Conservation (phyloP, 139 green algal genomes). For the Volvox africanus region DNA sequence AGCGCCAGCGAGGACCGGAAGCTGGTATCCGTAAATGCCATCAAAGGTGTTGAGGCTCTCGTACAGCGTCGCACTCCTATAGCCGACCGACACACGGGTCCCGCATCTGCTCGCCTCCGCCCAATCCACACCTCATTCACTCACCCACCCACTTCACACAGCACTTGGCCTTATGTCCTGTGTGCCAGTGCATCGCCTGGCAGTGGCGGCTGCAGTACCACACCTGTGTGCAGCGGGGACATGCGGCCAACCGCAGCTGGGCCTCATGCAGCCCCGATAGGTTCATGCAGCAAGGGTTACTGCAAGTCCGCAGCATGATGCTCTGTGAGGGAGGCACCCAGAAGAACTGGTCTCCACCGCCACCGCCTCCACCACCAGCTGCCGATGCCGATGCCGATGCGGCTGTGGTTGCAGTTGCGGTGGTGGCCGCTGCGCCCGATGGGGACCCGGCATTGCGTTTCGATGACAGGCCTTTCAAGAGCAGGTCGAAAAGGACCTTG, state of each 20-base stretch:
- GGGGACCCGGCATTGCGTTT: neutral
- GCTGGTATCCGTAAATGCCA: neutral
- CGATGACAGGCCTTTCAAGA: constrained; percentile 17
- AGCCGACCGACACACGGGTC: too few species aligned
- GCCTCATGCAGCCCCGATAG: constrained; percentile 38
- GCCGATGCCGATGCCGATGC: neutral
- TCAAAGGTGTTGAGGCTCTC: too few species aligned
- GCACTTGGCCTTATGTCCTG: neutral
- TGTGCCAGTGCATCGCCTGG: constrained; percentile 42
- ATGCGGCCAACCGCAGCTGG: constrained; percentile 23
- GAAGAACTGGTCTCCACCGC: constrained; percentile 14
- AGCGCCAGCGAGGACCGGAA: constrained; percentile 32
- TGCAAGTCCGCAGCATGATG: constrained; percentile 23
- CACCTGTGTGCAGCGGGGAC: constrained; percentile 22
- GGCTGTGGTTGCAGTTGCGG: neutral
- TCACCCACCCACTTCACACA: neutral
- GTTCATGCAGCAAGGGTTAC: constrained; percentile 47
- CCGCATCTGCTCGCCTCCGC: too few species aligned
- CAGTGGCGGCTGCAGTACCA: constrained; percentile 44
- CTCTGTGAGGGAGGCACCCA: constrained; percentile 12
- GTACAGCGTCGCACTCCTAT: too few species aligned
- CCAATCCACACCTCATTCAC: too few species aligned
- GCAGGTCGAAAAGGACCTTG: constrained; percentile 42
- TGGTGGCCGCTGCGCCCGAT: neutral
- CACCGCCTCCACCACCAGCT: neutral